phyloP scores from a whole-genome alignment of 805 yeast genomes.

The Cyberlindnera suaveolens region DNA sequence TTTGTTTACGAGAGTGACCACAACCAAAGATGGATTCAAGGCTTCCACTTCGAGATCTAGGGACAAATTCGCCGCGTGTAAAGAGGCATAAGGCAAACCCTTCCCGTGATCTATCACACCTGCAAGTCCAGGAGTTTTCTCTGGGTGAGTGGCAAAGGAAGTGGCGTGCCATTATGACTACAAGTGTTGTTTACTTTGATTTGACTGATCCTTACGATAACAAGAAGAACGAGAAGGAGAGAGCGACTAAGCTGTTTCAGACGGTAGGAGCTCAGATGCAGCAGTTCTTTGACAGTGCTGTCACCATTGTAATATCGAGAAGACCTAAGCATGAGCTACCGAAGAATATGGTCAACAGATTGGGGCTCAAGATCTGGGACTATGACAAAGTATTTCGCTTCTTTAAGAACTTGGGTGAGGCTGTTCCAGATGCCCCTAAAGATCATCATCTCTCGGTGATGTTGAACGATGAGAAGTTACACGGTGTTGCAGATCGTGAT shows the following conservation, averaged over 20 bases:
- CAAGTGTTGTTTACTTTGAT: constrained; percentile 53
- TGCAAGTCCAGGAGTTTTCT: constrained; percentile 10
- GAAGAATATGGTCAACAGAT: constrained; percentile 40
- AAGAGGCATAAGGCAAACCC: constrained; percentile 19
- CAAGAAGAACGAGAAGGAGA: constrained; percentile 26
- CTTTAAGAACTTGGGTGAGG: constrained; percentile 53
- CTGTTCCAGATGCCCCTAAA: constrained; percentile 12
- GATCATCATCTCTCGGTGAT: constrained; percentile 48
- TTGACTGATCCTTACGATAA: constrained; percentile 27
- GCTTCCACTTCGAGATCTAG: constrained; percentile 19
- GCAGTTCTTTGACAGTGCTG: constrained; percentile 48
- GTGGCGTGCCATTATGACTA: constrained; percentile 54
- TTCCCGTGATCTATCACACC: constrained; percentile 8
- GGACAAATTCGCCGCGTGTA: constrained; percentile 23
- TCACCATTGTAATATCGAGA: constrained; percentile 73
- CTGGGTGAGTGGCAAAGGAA: constrained; percentile 51
- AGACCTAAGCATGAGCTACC: constrained; percentile 39
- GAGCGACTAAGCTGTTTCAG: constrained; percentile 25
- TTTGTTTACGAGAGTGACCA: background rate
- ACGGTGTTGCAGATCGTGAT: constrained; percentile 86
- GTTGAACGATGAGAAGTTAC: constrained; percentile 75
- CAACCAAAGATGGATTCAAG: constrained; percentile 15
- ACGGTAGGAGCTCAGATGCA: constrained; percentile 50
- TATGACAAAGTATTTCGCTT: constrained; percentile 81
- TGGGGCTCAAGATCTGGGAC: constrained; percentile 67